A percentile compares a stretch with the other conserved stretches of the same genome.
Evolutionary conservation across 2,329 filamentous ascomycete species (phyloP).

Genomic region (Dothideomycetes sp.): DNA sequence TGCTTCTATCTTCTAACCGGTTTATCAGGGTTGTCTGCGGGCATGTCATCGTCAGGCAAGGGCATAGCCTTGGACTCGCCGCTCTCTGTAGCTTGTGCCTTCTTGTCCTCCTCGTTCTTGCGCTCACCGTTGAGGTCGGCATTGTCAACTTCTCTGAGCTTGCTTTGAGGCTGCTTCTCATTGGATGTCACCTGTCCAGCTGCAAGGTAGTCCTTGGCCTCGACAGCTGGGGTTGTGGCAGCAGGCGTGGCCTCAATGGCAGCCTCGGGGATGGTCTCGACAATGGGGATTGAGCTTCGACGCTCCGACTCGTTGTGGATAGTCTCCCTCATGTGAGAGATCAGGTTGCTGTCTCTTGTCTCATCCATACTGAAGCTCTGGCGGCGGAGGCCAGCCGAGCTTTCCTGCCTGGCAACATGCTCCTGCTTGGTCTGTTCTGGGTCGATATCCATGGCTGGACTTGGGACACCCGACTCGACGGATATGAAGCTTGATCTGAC

Average conservation of each 20-base stretch:
- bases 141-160: constrained; percentile 2
- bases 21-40: constrained; percentile 37
- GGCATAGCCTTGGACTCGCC: constrained; percentile 8
- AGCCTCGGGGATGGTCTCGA: constrained; percentile 35
- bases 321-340: constrained; percentile 31
- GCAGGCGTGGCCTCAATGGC: constrained; percentile 31
- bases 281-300: constrained; percentile 27
- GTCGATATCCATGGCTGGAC: constrained; percentile 12
- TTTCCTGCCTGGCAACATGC: constrained; percentile 8
- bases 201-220: constrained; percentile 20
- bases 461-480: constrained; percentile 27
- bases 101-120: background rate
- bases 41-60: constrained; percentile 18
- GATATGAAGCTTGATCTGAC: constrained; percentile 41
- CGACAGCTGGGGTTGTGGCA: constrained; percentile 24
- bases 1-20: constrained; percentile 16
- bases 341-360: constrained; percentile 25
- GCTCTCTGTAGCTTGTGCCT: background rate
- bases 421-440: constrained; percentile 9
- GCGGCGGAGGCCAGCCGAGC: constrained; percentile 25
- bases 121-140: background rate
- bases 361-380: constrained; percentile 36
- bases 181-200: constrained; percentile 17
- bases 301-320: constrained; percentile 33
- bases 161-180: constrained; percentile 6